Evolutionary conservation across 805 yeast genomes (phyloP), one percentile per base, ranked within the genome.

Genomic region (Yarrowia deformans): DNA sequence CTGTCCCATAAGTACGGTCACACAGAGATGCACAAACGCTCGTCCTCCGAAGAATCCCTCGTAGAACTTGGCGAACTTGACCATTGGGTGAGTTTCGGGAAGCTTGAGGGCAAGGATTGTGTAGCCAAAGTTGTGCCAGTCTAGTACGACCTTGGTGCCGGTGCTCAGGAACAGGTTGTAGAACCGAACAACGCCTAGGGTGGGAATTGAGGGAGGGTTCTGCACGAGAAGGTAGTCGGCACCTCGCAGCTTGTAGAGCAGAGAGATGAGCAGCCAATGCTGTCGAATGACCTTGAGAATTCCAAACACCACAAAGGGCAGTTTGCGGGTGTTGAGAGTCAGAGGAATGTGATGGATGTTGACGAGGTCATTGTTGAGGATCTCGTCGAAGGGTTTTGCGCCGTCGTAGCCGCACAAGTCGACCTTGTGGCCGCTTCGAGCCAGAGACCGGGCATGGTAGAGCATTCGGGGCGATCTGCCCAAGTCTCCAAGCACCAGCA

Each of bases 401-500:
- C 63, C 80, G 13, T 70, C 69, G 70, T 93, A 94, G 0, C 99
- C 99, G 77, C 97, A 90, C 42, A 95, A 77, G 70, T 89, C 91
- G 4, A 95, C 98, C 56, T 82, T 81, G 77, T 88, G 90, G 0
- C 93, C 95, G 1, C 78, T 74, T 40, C 82, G 77, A n/a, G 90
- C 84, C 73, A 95, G 87, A 68, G 94, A 89, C 69, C 83, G 79
- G 0, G 97, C 97, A 77, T 95, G 99, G 78, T 94, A 90, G 73
- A 89, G 84, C 90, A 94, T 95, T 70, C 99, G 83, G 8, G 99
- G 99, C 0, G 98, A 93, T 75, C 93, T 97, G 14, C 97, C 97
- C 68, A 95, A 76, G 76, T 94, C 98, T 1, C 99, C 99, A 19
- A 95, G 80, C 1, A 95, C 99, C 71, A 91, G 84, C 19, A 95